A percentile compares a stretch with the other conserved stretches of the same genome.
Conservation (phyloP, 768 basidiomycete genomes). For the Pisolithus tinctorius region DNA sequence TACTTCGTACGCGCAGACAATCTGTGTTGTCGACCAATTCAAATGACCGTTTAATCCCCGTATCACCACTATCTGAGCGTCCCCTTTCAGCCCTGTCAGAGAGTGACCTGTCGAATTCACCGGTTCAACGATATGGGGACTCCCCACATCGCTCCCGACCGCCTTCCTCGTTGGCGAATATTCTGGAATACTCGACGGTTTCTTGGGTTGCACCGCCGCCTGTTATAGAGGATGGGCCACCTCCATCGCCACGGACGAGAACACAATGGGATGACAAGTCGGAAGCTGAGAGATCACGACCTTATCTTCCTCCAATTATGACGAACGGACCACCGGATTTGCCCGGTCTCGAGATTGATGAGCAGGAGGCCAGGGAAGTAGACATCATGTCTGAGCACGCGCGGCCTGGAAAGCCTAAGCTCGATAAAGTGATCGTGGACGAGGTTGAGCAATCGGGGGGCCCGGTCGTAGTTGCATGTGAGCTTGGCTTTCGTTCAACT, state of each 20-base stretch:
- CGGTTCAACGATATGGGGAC: conserved; percentile 6
- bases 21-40: conserved; percentile 11
- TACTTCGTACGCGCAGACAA: neutral
- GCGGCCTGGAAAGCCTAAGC: conserved; percentile 58
- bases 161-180: neutral
- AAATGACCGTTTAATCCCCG: conserved; percentile 13
- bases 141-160: conserved; percentile 3
- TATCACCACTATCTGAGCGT: conserved; percentile 16
- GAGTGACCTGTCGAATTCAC: conserved; percentile 7
- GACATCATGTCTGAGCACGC: conserved; percentile 54
- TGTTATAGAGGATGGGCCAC: neutral
- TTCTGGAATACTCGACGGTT: conserved; percentile 4
- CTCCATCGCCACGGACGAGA: neutral
- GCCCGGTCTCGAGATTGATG: conserved; percentile 42
- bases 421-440: conserved; percentile 55
- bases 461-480: conserved; percentile 61
- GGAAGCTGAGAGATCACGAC: conserved; percentile 1
- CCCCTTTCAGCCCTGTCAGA: conserved; percentile 9
- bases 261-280: conserved; percentile 3
- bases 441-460: conserved; percentile 54
- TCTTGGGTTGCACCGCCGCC: conserved; percentile 2
- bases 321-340: conserved; percentile 1
- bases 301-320: neutral
- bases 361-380: conserved; percentile 54
- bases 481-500: conserved; percentile 25